phyloP scores from a whole-genome alignment of 176 grass and related monocot genomes.

The Miscanthus lutarioriparius region DNA sequence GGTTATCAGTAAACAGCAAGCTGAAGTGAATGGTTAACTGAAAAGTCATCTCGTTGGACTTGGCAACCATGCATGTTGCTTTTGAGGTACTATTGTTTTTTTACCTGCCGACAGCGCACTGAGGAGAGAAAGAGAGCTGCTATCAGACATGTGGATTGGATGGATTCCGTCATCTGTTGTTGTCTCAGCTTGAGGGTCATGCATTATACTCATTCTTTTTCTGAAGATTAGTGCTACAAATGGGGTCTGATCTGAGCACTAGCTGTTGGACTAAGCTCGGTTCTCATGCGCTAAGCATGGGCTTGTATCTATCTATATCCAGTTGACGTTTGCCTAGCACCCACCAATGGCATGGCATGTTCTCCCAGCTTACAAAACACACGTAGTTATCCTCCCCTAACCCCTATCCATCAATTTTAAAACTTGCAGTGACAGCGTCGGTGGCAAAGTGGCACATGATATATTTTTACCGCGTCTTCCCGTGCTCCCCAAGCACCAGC shows the following conservation, averaged over 20 bases:
- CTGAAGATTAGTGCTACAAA: background rate
- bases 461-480: constrained; percentile 18
- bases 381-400: background rate
- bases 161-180: constrained; percentile 13
- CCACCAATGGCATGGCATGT: constrained; percentile 24
- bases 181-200: background rate
- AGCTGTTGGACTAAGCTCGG: constrained; percentile 30
- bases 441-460: background rate
- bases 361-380: constrained; percentile 10
- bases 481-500: constrained; percentile 39
- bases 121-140: background rate
- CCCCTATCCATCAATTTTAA: no score
- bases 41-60: constrained; percentile 7
- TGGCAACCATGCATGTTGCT: background rate
- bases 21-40: background rate
- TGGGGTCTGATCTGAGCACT: background rate
- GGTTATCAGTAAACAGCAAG: background rate
- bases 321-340: constrained; percentile 25
- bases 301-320: background rate
- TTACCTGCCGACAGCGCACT: constrained; percentile 8
- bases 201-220: background rate
- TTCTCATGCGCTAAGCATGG: constrained; percentile 25
- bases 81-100: background rate
- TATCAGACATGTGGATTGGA: constrained; percentile 1
- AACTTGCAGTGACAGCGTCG: background rate